Evolutionary conservation across 495 filamentous ascomycete species (phyloP), one percentile per base, ranked within the genome.

Genomic region (Cetradonia linearis): DNA sequence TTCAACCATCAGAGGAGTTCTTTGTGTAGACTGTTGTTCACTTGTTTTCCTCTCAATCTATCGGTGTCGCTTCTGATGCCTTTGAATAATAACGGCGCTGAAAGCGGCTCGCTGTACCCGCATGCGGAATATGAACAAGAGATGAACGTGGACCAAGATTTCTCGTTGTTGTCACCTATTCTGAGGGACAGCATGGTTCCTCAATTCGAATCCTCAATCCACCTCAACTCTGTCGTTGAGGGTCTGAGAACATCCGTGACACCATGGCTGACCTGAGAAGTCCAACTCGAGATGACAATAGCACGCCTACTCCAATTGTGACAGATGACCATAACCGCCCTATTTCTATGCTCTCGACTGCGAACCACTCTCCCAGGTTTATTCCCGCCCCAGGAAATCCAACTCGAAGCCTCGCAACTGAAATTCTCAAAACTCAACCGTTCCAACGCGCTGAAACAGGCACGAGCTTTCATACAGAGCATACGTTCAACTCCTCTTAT

Each of bases 361-460:
- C 59, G 31, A 54, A 37, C 38, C 16, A 30, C 54, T 55, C 59
- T 33, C 49, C 59, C 7, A 44, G 20, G 4, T 27, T 48, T 3
- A 54, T 61, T 25, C 34, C 50, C 2, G 59, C 59, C 31, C 50
- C 59, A 44, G 28, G 49, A 9, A 55, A 40, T 40, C 59, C 50
- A 13, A 55, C 49, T 34, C 37, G 52, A 48, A 61, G 52, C 50
- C 49, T 61, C 3, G 42, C 40, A 36, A 61, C 38, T 33, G 59
- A 61, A 25, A 28, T 55, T 18, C 6, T 55, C 47, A 31, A 49
- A 20, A 23, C 2, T 50, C 20, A 55, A 47, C 31, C 38, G 13
- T 55, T 44, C 30, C 30, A 61, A 25, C 59, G 42, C 25, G 16
- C 49, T 20, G 36, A 25, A 13, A 56, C 38, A 31, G 54, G 54